Percentiles rank a stretch among this genome's conserved stretches.
Evolutionary conservation across 2,329 filamentous ascomycete genomes (phyloP).

Genomic region (Hymenoscyphus occultus): DNA sequence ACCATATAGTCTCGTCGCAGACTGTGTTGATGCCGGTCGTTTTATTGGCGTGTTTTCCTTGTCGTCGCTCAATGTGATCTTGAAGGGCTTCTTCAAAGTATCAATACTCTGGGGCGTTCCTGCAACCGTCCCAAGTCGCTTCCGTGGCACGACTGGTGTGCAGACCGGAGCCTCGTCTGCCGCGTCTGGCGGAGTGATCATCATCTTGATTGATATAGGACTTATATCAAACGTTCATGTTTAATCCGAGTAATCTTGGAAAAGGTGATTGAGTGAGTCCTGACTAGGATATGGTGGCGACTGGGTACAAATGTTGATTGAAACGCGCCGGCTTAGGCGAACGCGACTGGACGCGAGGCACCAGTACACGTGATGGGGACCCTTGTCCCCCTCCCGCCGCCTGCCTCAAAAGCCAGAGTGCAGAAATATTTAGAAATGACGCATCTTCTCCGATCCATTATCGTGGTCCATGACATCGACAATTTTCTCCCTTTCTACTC

Average conservation of each 20-base stretch:
- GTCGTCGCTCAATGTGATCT: conserved; percentile 42
- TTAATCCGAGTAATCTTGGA: background rate
- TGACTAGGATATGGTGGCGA: background rate
- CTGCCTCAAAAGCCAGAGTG: background rate
- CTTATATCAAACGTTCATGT: background rate
- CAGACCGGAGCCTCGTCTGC: conserved; percentile 13
- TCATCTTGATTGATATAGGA: conserved; percentile 17
- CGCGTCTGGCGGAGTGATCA: conserved; percentile 33
- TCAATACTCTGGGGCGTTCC: conserved; percentile 60
- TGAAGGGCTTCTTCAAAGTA: conserved; percentile 80
- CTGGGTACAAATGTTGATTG: background rate
- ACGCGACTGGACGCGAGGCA: background rate
- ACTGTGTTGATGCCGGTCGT: conserved; percentile 26
- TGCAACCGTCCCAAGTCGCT: conserved; percentile 27
- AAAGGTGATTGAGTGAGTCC: background rate
- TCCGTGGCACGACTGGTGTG: conserved; percentile 20
- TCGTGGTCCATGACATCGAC: conserved; percentile 5
- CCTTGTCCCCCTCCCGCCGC: no score
- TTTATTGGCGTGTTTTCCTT: conserved; percentile 39
- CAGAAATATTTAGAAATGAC: background rate
- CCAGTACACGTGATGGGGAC: no score
- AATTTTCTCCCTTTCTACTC: background rate
- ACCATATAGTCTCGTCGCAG: conserved; percentile 39
- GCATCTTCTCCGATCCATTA: conserved; percentile 9
- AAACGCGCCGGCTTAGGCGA: background rate